Percentiles rank a stretch among this genome's conserved stretches.
phyloP scores from a whole-genome alignment of 2,329 filamentous ascomycete species.

The Colletotrichum coccodes region DNA sequence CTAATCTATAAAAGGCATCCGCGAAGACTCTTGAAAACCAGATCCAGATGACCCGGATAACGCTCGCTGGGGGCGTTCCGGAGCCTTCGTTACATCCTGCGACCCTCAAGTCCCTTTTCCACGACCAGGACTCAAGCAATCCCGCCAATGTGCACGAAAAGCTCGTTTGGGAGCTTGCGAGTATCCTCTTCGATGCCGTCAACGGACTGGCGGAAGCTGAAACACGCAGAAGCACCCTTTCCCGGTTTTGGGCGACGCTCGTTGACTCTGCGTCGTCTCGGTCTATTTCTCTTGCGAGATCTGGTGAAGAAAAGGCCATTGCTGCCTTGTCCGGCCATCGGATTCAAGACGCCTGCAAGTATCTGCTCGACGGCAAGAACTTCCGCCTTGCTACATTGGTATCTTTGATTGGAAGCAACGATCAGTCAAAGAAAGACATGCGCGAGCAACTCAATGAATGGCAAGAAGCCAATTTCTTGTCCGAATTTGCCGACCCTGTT shows the following conservation, averaged over 20 bases:
- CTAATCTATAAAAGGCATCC: conserved; percentile 55
- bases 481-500: conserved; percentile 86
- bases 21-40: conserved; percentile 66
- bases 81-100: conserved; percentile 58
- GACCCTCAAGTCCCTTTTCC: conserved; percentile 51
- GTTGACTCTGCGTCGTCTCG: conserved; percentile 69
- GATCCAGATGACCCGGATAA: conserved; percentile 64
- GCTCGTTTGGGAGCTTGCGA: conserved; percentile 85
- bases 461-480: conserved; percentile 83
- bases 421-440: conserved; percentile 78
- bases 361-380: conserved; percentile 79
- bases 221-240: conserved; percentile 71
- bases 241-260: conserved; percentile 72
- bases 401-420: conserved; percentile 81
- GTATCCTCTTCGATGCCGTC: conserved; percentile 82
- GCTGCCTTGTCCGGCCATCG: conserved; percentile 82
- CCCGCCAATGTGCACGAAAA: conserved; percentile 71
- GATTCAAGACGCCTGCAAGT: conserved; percentile 83
- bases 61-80: conserved; percentile 67
- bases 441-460: conserved; percentile 84
- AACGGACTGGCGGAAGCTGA: conserved; percentile 50
- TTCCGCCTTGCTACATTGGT: conserved; percentile 87
- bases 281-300: conserved; percentile 66
- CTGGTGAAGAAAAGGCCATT: conserved; percentile 85
- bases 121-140: conserved; percentile 51